A percentile compares a stretch with the other conserved stretches of the same genome.
phyloP scores from a whole-genome alignment of 78 protist species.

The Anaeramoeba flamelloides region DNA sequence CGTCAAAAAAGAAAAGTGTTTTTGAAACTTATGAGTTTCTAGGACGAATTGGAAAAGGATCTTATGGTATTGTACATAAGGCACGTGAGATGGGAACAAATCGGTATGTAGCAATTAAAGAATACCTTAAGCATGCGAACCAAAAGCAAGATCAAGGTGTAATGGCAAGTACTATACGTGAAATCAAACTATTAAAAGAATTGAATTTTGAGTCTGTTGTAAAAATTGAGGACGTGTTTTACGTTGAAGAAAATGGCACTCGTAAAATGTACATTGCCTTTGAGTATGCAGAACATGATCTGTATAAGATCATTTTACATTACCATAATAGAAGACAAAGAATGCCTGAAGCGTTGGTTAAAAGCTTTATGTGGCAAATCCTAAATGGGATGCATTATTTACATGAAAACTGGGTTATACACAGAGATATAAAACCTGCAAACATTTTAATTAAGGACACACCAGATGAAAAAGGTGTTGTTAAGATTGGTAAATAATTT shows the following conservation, averaged over 20 bases:
- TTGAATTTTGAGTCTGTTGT: neutral
- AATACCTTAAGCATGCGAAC: neutral
- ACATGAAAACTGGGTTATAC: neutral
- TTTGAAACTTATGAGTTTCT: too few species aligned
- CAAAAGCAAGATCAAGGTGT: neutral
- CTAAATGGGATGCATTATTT: neutral
- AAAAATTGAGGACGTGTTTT: neutral
- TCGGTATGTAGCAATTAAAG: neutral
- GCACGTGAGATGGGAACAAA: neutral
- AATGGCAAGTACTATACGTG: neutral
- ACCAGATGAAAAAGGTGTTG: neutral
- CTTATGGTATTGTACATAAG: neutral
- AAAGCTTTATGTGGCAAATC: neutral
- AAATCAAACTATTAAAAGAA: slow-evolving; percentile 1
- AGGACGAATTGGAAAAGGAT: too few species aligned
- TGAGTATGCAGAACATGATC: neutral
- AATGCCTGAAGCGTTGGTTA: neutral
- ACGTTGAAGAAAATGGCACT: neutral
- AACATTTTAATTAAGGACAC: neutral
- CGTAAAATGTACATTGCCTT: neutral
- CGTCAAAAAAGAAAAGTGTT: too few species aligned
- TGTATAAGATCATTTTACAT: neutral
- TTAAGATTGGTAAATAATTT: slow-evolving; percentile 1
- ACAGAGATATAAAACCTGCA: neutral
- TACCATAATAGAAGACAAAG: neutral